phyloP scores from a whole-genome alignment of 2,329 filamentous ascomycete species.

The Cadophora malorum region DNA sequence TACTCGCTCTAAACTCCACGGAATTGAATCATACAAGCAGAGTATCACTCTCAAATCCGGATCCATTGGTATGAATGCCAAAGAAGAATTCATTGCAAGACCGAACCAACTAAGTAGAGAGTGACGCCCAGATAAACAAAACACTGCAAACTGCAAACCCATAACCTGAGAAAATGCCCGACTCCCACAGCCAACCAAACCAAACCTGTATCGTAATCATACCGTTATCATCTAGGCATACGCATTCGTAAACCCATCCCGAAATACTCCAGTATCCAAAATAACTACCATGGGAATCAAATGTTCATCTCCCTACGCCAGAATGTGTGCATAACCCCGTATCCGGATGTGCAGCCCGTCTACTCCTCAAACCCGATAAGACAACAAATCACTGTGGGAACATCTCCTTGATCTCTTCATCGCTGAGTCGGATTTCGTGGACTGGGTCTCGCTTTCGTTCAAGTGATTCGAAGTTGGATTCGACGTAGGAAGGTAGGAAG shows the following conservation, averaged over 20 bases:
- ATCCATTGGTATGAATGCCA: slow-evolving; percentile 30
- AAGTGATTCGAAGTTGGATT: slow-evolving; percentile 76
- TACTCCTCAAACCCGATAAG: slow-evolving; percentile 33
- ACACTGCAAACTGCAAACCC: slow-evolving; percentile 21
- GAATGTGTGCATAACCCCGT: slow-evolving; percentile 37
- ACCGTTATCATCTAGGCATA: slow-evolving; percentile 32
- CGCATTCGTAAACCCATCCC: slow-evolving; percentile 26
- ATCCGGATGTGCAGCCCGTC: slow-evolving; percentile 27
- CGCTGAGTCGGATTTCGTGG: slow-evolving; percentile 77
- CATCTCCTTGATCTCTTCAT: slow-evolving; percentile 75
- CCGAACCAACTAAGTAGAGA: slow-evolving; percentile 31
- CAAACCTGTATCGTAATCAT: slow-evolving; percentile 29
- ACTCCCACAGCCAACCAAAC: slow-evolving; percentile 33
- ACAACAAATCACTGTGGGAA: slow-evolving; percentile 60
- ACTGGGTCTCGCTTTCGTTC: slow-evolving; percentile 79
- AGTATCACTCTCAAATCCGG: slow-evolving; percentile 18
- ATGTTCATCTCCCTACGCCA: slow-evolving; percentile 41
- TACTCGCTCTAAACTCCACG: not conserved
- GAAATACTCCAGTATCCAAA: slow-evolving; percentile 40
- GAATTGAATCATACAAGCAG: slow-evolving; percentile 14
- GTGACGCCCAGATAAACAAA: slow-evolving; percentile 32
- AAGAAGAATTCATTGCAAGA: slow-evolving; percentile 30
- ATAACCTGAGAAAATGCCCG: slow-evolving; percentile 35
- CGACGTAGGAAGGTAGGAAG: slow-evolving; percentile 79
- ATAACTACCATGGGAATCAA: slow-evolving; percentile 39